Conservation (phyloP, 2,329 filamentous ascomycete species). For the Trichoderma sp. region DNA sequence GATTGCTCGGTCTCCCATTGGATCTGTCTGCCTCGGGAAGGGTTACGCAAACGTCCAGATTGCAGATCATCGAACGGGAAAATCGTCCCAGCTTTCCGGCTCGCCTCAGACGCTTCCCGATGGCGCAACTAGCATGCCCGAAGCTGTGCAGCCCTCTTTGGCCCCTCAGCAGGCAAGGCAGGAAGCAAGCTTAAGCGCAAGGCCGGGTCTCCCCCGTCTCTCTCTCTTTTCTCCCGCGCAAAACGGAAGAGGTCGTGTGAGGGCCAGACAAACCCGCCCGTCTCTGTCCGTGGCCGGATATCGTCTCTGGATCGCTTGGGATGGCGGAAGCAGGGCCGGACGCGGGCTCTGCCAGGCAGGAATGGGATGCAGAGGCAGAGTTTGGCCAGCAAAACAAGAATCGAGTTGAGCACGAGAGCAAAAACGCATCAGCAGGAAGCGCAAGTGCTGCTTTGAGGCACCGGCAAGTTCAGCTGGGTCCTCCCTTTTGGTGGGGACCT, state of each 20-base stretch:
- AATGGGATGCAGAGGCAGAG: conserved; percentile 11
- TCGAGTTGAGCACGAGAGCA: conserved; percentile 16
- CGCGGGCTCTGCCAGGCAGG: conserved; percentile 4
- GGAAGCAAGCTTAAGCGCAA: background rate
- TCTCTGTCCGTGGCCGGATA: background rate
- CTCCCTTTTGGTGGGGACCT: conserved; percentile 5
- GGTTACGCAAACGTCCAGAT: conserved; percentile 20
- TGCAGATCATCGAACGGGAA: conserved; percentile 11
- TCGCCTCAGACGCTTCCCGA: conserved; percentile 8
- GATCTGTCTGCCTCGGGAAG: conserved; percentile 12
- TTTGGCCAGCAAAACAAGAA: conserved; percentile 3
- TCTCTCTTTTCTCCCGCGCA: background rate
- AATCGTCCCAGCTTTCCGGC: background rate
- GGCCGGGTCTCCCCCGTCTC: background rate
- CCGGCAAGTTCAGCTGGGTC: background rate
- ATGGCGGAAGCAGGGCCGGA: background rate
- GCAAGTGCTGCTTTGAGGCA: conserved; percentile 3
- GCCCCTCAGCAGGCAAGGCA: background rate
- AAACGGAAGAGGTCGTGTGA: conserved; percentile 9
- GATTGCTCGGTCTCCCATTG: conserved; percentile 18
- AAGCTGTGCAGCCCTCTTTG: conserved; percentile 7
- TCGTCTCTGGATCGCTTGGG: background rate
- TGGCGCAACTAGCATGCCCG: conserved; percentile 8
- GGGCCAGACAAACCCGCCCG: background rate
- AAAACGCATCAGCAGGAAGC: conserved; percentile 9